Evolutionary conservation across 129 eudicot species (phyloP), one percentile per base, ranked within the genome.

Genomic region (Calendula officinalis): DNA sequence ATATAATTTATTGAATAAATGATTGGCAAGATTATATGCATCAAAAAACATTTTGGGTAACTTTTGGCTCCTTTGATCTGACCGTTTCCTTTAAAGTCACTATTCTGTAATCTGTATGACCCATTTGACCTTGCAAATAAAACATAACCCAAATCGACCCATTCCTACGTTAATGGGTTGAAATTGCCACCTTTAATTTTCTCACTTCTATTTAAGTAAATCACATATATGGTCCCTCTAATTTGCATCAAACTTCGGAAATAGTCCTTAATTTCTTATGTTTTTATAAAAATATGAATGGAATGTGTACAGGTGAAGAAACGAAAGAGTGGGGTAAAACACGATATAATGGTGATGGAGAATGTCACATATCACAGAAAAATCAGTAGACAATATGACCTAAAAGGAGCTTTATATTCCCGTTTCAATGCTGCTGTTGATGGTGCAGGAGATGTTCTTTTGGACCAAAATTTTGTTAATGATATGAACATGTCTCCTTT

Each of bases 281-380:
- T 45, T 42, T 34, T 41, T 38, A 43, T 39, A 4, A 39, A 48
- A 48, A 61, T 48, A 17, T 22, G 30, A 22, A 22, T 22, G 30
- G 30, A 14, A 34, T 60, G 60, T 62, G 68, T 75, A 74, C 76
- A 92, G 98, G 95, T 92, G 59, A 81, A 85, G 63, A 76, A 75
- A 46, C 52, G 74, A 17, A 85, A 83, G 76, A 72, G 64, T 43
- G 91, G 95, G 43, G 83, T 51, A 5, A 83, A 75, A 66, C 95
- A 85, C 17, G 96, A 88, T 77, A 82, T 92, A 30, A 76, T 92
- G 88, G 95, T 92, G 67, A 86, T 85, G 96, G 98, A 92, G 79
- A 92, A 92, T 75, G 84, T 92, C 50, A 88, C 85, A 10, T 92
- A 85, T 73, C 78, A 87, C 45, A 74, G 98, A 58, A 83, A 73